Percentiles rank a stretch among this genome's conserved stretches.
Conservation (phyloP, 2,329 filamentous ascomycete genomes). For the Elsinoe necatrix region DNA sequence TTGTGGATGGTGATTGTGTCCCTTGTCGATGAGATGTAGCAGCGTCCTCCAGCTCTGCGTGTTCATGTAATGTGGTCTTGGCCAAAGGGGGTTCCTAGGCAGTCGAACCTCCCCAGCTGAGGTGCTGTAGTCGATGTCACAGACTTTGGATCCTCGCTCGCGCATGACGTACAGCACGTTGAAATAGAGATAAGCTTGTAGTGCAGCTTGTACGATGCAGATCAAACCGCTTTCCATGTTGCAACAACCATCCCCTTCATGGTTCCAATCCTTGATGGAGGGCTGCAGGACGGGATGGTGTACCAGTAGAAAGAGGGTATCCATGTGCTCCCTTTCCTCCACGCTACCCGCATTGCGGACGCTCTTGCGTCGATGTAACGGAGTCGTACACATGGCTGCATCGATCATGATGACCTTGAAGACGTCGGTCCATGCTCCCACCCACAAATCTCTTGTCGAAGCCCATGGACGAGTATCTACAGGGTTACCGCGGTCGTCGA, state of each 20-base stretch:
- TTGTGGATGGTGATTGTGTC: constrained; percentile 8
- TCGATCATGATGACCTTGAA: constrained; percentile 8
- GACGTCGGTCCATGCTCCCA: not conserved
- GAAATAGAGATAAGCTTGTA: not conserved
- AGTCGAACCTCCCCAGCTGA: not conserved
- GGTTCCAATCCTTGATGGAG: not conserved
- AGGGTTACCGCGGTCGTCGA: not conserved
- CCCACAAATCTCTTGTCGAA: not conserved
- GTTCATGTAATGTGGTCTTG: constrained; percentile 8
- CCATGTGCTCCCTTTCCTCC: not conserved
- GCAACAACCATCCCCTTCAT: constrained; percentile 2
- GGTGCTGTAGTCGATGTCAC: not conserved
- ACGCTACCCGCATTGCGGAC: not conserved
- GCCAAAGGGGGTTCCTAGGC: not conserved
- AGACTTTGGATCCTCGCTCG: not conserved
- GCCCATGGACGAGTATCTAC: not conserved
- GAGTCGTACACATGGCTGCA: not conserved
- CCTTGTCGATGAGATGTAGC: not conserved
- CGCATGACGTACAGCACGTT: not conserved
- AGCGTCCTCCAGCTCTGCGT: not conserved
- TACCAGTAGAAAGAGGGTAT: constrained; percentile 4
- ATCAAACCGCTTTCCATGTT: constrained; percentile 10
- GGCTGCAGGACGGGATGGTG: not conserved
- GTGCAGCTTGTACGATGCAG: not conserved
- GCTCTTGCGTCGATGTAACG: not conserved